Base-by-base conservation (phyloP, 441 rosid species). In the Arabidopsis lyrata region DNA sequence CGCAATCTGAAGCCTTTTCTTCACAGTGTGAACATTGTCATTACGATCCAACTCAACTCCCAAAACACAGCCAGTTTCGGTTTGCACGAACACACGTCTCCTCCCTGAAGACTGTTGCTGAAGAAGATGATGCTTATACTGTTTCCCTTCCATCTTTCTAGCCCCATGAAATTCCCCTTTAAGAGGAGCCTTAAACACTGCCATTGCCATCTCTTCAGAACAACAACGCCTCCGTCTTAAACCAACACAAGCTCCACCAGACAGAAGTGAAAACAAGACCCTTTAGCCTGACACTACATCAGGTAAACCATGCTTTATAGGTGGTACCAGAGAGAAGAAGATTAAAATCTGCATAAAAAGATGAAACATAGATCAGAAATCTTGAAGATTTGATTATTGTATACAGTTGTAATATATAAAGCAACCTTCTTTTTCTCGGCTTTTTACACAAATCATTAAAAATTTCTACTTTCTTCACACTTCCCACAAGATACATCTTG, bases 111-210 rank as follows among this genome's bases (percentile, higher is more conserved):
- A 73, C 49, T 81, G 96, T 18, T 65, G 61, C 68, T 70, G 76
- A 20, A 68, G 45, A 15, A 70, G 16, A n/a, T 65, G 79, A 7
- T 63, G 71, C 10, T 50, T 58, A 68, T 71, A 72, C 45, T 58
- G 81, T 72, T 80, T 92, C 78, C 86, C 90, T 71, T 89, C 97
- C 82, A 84, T 80, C 75, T 76, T 78, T 60, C 59, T 81, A 66
- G 58, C 81, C 65, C 88, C 86, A 27, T 24, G 49, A n/a, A 60
- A 60, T 7, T 60, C 65, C 3, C 65, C 65, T 60, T 84, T 62
- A 14, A 90, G 86, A 20, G 93, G 87, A 41, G 88, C 81, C 78
- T 83, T 89, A 58, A 86, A 81, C 6, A 84, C 82, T 54, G 95
- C 83, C 67, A 89, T 84, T 31, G 90, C 90, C 92, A 89, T 89